A percentile compares a stretch with the other conserved stretches of the same genome.
Conservation (phyloP, 495 filamentous ascomycete species). For the Aspergillus avenaceus region DNA sequence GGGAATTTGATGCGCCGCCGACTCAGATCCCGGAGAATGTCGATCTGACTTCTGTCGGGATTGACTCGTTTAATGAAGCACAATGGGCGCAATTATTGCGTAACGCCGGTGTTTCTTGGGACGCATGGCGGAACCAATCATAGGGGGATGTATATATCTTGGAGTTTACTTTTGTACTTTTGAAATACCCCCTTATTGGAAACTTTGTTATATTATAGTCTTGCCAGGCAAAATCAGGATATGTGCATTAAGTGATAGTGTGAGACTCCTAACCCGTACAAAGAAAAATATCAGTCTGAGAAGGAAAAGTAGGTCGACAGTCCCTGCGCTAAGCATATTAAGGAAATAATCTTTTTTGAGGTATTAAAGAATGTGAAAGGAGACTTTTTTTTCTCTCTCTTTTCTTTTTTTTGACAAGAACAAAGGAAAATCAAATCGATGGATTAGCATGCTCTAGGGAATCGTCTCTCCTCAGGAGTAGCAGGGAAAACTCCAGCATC, state of each 20-base stretch:
- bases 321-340: not conserved
- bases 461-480: constrained; percentile 48
- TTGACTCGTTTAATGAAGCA: constrained; percentile 26
- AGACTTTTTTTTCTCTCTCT: not conserved
- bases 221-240: not conserved
- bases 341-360: no score
- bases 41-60: constrained; percentile 17
- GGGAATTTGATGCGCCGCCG: constrained; percentile 21
- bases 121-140: constrained; percentile 8
- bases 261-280: no score
- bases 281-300: no score
- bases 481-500: constrained; percentile 59
- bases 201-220: not conserved
- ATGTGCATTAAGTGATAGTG: not conserved
- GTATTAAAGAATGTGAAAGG: no score
- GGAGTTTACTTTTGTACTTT: not conserved
- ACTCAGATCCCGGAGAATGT: constrained; percentile 12
- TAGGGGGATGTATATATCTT: not conserved
- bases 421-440: not conserved
- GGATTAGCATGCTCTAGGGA: constrained; percentile 31
- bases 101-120: constrained; percentile 7
- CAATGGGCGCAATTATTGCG: constrained; percentile 36
- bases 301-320: not conserved
- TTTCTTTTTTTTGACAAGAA: no score
- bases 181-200: not conserved